Evolutionary conservation across 1,139 yeast species (phyloP), one percentile per base, ranked within the genome.

Genomic region (Taphrina communis): DNA sequence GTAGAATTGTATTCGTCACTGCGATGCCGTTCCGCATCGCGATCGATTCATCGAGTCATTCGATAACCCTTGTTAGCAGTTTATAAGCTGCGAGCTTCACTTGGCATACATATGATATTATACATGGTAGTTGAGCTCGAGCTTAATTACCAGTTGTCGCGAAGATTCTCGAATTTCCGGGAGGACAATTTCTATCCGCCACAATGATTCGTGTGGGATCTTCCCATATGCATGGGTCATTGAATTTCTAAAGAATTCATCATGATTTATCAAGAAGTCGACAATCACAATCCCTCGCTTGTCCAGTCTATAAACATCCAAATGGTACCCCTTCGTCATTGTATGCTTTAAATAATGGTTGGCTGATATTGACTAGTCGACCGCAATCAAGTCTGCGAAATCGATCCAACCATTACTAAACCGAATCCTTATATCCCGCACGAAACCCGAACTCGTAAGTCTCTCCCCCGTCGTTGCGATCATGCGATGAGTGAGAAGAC

Each of bases 361-460:
- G 53, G 36, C 36, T 50, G 31, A 42, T 25, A 25, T 7, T 17
- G 11, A n/a, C 14, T 55, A 63, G 67, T 63, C 85, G 61, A 83
- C 91, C 66, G 80, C 90, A 72, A 83, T 94, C 80, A 91, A 90
- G 81, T 87, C 92, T 74, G 95, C 92, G 75, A 88, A 90, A 81
- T 85, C 92, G 73, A 89, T 94, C 77, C 87, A 88, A 76, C 99
- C 99, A 74, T 86, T 94, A 75, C 85, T 94, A 76, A 98, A 94
- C 87, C 89, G 98, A 82, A 94, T 94, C 71, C 86, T 94, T 74
- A 97, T 94, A 73, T 97, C 92, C 83, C 89, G 97, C 81, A 81
- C 90, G 77, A 92, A 92, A 85, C 96, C 97, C 71, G 74, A 68
- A 52, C 63, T 25, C 65, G 59, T 56, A 25, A n/a, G 17, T 12